phyloP scores from a whole-genome alignment of 805 yeast genomes.

The Ogataea saltuana region DNA sequence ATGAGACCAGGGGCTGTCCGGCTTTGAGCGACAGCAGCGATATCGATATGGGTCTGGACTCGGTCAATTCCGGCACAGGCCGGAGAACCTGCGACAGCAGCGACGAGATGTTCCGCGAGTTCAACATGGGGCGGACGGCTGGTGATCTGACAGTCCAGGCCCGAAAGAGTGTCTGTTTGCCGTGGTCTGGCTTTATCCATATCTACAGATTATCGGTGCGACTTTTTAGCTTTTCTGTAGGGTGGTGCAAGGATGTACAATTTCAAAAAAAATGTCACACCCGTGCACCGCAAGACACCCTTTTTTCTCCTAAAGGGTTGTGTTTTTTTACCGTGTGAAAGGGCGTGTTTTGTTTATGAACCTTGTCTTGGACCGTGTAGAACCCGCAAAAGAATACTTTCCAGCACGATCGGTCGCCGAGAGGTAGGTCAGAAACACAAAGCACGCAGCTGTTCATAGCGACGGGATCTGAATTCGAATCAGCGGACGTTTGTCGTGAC shows the following conservation, averaged over 20 bases:
- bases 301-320: constrained; percentile 2
- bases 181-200: no score
- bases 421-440: background rate
- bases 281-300: no score
- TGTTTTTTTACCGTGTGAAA: constrained; percentile 7
- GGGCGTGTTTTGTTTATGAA: constrained; percentile 7
- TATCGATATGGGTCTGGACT: constrained; percentile 29
- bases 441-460: no score
- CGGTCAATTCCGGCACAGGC: constrained; percentile 29
- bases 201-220: no score
- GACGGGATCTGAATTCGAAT: no score
- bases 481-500: no score
- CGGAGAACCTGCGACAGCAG: constrained; percentile 32
- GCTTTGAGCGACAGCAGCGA: constrained; percentile 31
- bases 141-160: no score
- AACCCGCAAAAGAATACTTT: no score
- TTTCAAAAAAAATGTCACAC: no score
- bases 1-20: constrained; percentile 35
- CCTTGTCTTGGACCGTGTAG: background rate
- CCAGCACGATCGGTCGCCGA: background rate
- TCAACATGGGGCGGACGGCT: constrained; percentile 27
- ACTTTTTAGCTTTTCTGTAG: no score
- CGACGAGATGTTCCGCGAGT: constrained; percentile 29
- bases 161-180: no score
- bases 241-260: no score